Percentiles rank a stretch among this genome's conserved stretches.
Evolutionary conservation across 2,329 filamentous ascomycete species (phyloP).

Genomic region (Microcyclospora tardicrescens): DNA sequence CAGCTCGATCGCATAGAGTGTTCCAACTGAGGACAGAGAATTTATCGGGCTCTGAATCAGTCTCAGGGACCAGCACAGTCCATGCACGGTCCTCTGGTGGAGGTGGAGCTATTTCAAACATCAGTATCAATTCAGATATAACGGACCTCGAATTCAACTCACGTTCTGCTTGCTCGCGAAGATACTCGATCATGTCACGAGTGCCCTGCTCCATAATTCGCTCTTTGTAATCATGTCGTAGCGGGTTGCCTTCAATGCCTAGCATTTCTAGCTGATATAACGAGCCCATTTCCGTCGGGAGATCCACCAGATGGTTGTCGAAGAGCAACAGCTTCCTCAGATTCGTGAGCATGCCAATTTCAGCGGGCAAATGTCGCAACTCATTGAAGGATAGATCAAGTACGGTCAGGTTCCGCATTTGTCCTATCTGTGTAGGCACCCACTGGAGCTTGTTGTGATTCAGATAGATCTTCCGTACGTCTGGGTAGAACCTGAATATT

Average conservation of each 20-base stretch:
- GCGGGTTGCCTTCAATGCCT: slow-evolving; percentile 82
- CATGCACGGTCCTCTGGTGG: slow-evolving; percentile 65
- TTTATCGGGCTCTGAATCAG: slow-evolving; percentile 39
- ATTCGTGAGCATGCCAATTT: slow-evolving; percentile 94
- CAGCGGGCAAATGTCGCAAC: slow-evolving; percentile 65
- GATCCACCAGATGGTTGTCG: slow-evolving; percentile 71
- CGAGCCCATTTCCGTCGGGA: slow-evolving; percentile 80
- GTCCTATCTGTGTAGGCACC: slow-evolving; percentile 70
- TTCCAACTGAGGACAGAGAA: slow-evolving; percentile 90
- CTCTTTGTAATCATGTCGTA: slow-evolving; percentile 59
- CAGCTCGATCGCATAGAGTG: slow-evolving; percentile 87
- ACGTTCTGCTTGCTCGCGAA: slow-evolving; percentile 79
- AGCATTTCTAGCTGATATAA: slow-evolving; percentile 79
- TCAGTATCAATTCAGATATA: slow-evolving; percentile 5
- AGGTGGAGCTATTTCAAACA: slow-evolving; percentile 49
- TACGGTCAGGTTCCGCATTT: slow-evolving; percentile 65
- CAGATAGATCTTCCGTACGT: slow-evolving; percentile 83
- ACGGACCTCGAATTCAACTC: slow-evolving; percentile 27
- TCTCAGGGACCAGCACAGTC: slow-evolving; percentile 54
- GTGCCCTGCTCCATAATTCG: slow-evolving; percentile 81
- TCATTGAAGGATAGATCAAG: slow-evolving; percentile 86
- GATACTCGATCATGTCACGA: slow-evolving; percentile 64
- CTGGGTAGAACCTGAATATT: slow-evolving; percentile 69
- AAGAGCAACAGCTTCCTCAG: slow-evolving; percentile 76
- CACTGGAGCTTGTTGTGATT: slow-evolving; percentile 79